Percentiles rank a stretch among this genome's conserved stretches.
These are phyloP conservation scores for Mrakia blollopis DNA, from an alignment of 768 basidiomycete species.

Conservation along the genomic window DNA sequence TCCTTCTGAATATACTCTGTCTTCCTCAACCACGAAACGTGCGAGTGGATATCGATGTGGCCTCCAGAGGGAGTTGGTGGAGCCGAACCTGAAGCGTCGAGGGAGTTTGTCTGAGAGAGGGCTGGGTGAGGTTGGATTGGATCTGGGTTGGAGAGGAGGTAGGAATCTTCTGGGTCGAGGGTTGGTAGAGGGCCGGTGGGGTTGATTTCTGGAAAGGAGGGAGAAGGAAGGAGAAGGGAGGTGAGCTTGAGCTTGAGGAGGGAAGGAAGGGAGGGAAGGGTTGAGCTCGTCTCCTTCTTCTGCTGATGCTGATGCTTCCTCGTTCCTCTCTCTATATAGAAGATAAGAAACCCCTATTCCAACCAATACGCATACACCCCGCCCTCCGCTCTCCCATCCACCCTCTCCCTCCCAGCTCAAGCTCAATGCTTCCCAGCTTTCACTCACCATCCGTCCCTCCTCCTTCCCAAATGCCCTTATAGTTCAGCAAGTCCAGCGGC, in stretches of 20 bases:
- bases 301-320: too few relatives aligned
- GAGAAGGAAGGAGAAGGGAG: not conserved
- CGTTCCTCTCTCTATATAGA: not conserved
- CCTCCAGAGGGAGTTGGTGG: slow-evolving; percentile 42
- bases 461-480: slow-evolving; percentile 78
- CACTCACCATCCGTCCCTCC: slow-evolving; percentile 57
- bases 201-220: slow-evolving; percentile 20
- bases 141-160: slow-evolving; percentile 39
- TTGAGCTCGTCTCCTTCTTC: slow-evolving; percentile 4
- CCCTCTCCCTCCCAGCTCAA: slow-evolving; percentile 16
- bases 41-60: slow-evolving; percentile 33
- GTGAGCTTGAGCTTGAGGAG: slow-evolving; percentile 10
- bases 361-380: not conserved
- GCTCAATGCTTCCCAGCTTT: slow-evolving; percentile 48
- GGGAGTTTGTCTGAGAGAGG: slow-evolving; percentile 49
- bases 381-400: not conserved
- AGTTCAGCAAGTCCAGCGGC: slow-evolving; percentile 82
- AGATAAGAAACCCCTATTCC: not conserved
- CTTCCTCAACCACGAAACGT: slow-evolving; percentile 87
- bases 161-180: slow-evolving; percentile 41
- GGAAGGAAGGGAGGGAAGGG: not conserved
- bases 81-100: slow-evolving; percentile 35
- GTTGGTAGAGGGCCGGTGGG: slow-evolving; percentile 5
- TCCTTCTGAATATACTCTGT: slow-evolving; percentile 66
- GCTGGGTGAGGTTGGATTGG: slow-evolving; percentile 46